These are phyloP conservation scores for Peronospora farinosa DNA, from an alignment of 352 stramenopile genomes.

Conservation along the genomic window DNA sequence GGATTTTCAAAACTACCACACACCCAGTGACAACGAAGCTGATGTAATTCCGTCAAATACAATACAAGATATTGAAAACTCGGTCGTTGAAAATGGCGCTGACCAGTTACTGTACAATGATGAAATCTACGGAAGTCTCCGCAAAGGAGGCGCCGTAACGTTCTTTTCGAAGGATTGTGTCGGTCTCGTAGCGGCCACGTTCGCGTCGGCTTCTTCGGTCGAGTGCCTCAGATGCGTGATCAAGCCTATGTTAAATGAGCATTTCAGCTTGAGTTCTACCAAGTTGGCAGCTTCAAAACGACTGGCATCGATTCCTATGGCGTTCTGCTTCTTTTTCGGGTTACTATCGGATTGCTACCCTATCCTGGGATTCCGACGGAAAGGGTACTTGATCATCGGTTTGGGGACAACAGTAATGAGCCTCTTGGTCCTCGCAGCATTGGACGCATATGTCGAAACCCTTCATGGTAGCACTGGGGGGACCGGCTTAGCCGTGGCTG, in stretches of 20 bases:
- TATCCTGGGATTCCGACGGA: conserved; percentile 71
- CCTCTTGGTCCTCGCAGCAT: conserved; percentile 23
- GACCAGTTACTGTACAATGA: conserved; percentile 39
- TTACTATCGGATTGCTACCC: conserved; percentile 73
- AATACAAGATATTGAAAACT: conserved; percentile 10
- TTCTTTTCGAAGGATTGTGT: conserved; percentile 37
- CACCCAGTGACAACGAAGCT: conserved; percentile 9
- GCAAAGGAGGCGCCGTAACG: conserved; percentile 29
- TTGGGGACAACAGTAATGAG: conserved; percentile 25
- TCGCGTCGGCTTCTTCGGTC: conserved; percentile 37
- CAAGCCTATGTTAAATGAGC: conserved; percentile 23
- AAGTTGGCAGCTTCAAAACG: conserved; percentile 21
- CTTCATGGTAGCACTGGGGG: conserved; percentile 5
- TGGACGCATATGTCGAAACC: conserved; percentile 23
- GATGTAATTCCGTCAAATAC: not conserved
- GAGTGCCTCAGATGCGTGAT: conserved; percentile 24
- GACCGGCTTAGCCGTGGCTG: conserved; percentile 9
- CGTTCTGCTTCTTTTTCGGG: conserved; percentile 75
- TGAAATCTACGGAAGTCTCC: conserved; percentile 47
- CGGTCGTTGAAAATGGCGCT: conserved; percentile 1
- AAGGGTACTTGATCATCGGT: conserved; percentile 74
- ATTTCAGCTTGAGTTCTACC: conserved; percentile 24
- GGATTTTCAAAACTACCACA: conserved; percentile 18
- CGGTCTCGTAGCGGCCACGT: conserved; percentile 35
- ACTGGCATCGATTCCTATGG: conserved; percentile 50